phyloP scores from a whole-genome alignment of 2,329 filamentous ascomycete genomes.

The Aspergillus ibericus region DNA sequence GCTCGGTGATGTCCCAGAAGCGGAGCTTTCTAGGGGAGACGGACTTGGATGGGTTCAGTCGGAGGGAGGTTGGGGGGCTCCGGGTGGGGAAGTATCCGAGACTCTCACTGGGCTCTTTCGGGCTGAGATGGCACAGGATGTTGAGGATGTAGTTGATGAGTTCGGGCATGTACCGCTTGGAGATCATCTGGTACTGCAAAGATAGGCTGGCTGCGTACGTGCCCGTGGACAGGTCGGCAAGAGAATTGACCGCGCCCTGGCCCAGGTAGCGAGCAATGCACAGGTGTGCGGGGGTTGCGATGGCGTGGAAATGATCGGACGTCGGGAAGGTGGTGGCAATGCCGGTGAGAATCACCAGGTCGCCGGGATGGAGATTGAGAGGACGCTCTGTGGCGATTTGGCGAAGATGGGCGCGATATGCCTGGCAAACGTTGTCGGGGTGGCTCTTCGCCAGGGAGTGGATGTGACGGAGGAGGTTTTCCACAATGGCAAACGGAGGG shows the following conservation, averaged over 20 bases:
- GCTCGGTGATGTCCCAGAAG: slow-evolving; percentile 56
- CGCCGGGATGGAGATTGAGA: slow-evolving; percentile 61
- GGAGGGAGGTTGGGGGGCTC: slow-evolving; percentile 52
- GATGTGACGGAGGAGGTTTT: slow-evolving; percentile 81
- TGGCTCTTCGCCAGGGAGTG: slow-evolving; percentile 90
- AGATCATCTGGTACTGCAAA: slow-evolving; percentile 77
- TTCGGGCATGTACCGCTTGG: slow-evolving; percentile 88
- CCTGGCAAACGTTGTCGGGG: slow-evolving; percentile 71
- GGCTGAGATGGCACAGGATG: slow-evolving; percentile 68
- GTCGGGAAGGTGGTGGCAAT: slow-evolving; percentile 86
- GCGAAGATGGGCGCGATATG: slow-evolving; percentile 73
- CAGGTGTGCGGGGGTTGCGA: slow-evolving; percentile 85
- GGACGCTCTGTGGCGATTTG: slow-evolving; percentile 53
- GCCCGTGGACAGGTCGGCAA: slow-evolving; percentile 70
- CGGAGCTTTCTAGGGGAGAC: slow-evolving; percentile 53
- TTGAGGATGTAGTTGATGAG: slow-evolving; percentile 78
- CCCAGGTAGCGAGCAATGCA: slow-evolving; percentile 81
- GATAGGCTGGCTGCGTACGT: slow-evolving; percentile 76
- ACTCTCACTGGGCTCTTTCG: slow-evolving; percentile 49
- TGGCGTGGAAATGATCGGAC: slow-evolving; percentile 95
- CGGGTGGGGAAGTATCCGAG: slow-evolving; percentile 64
- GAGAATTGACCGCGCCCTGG: slow-evolving; percentile 66
- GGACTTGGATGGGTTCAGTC: slow-evolving; percentile 45
- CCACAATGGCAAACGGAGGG: slow-evolving; percentile 67
- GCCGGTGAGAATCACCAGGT: slow-evolving; percentile 80